Evolutionary conservation across 331 rosid genomes (phyloP).

Genomic region (Malus hybrid): DNA sequence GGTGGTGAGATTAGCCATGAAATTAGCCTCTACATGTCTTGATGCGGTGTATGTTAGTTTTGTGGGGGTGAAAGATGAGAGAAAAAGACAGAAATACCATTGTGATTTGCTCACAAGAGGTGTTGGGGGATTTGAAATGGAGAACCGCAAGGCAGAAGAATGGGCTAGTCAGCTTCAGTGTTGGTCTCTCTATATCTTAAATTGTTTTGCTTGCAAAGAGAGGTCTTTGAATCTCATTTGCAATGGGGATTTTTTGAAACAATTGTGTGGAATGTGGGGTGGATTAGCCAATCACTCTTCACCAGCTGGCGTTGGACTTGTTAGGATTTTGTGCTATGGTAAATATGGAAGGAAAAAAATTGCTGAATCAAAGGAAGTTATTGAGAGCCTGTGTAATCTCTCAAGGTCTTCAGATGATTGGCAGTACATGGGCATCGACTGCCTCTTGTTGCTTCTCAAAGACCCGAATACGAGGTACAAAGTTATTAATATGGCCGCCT

Average conservation of each 20-base stretch:
- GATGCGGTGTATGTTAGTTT: conserved; percentile 40
- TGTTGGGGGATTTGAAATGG: conserved; percentile 61
- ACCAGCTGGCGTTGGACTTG: conserved; percentile 61
- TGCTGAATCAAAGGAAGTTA: conserved; percentile 31
- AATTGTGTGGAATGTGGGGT: conserved; percentile 77
- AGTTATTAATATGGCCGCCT: conserved; percentile 33
- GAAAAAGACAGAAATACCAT: conserved; percentile 43
- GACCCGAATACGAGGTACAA: conserved; percentile 60
- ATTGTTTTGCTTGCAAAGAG: conserved; percentile 74
- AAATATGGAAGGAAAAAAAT: conserved; percentile 50
- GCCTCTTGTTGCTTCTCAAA: conserved; percentile 70
- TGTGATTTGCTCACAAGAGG: conserved; percentile 69
- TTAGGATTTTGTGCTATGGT: conserved; percentile 61
- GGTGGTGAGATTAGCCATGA: conserved; percentile 40
- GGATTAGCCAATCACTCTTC: conserved; percentile 60
- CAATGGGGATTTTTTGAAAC: conserved; percentile 33
- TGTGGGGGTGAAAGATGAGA: conserved; percentile 31
- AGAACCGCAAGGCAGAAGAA: conserved; percentile 73
- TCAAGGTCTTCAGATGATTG: conserved; percentile 83
- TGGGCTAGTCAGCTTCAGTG: conserved; percentile 86
- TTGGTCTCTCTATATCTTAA: conserved; percentile 68
- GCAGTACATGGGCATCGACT: conserved; percentile 76
- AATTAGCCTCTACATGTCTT: conserved; percentile 54
- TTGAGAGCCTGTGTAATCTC: conserved; percentile 43
- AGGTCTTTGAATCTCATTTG: conserved; percentile 53